These are phyloP conservation scores for Aschersonia sp. DNA, from an alignment of 2,329 filamentous ascomycete species.

Conservation along the genomic window DNA sequence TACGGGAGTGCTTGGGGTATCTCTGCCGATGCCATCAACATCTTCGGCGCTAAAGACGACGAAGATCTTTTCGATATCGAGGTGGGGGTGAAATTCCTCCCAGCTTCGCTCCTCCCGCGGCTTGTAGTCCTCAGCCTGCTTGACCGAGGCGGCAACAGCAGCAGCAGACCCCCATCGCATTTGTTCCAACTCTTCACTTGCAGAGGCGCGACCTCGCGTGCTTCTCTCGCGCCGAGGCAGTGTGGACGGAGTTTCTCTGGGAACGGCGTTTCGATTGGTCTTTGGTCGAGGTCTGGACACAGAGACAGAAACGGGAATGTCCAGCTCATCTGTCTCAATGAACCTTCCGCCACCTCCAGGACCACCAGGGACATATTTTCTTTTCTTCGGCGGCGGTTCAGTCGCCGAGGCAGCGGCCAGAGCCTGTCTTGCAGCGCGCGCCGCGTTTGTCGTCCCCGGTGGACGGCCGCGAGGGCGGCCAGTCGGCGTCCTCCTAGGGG, in stretches of 20 bases:
- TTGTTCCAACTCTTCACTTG: constrained; percentile 38
- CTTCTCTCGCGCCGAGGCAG: constrained; percentile 42
- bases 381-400: constrained; percentile 55
- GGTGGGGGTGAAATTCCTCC: constrained; percentile 93
- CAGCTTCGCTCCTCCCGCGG: constrained; percentile 90
- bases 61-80: constrained; percentile 75
- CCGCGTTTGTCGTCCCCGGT: constrained; percentile 26
- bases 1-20: constrained; percentile 22
- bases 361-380: constrained; percentile 73
- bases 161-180: constrained; percentile 79
- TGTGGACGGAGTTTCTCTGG: constrained; percentile 21
- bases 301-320: constrained; percentile 30
- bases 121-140: constrained; percentile 92
- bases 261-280: constrained; percentile 30
- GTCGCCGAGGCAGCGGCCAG: constrained; percentile 20
- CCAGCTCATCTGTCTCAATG: constrained; percentile 54
- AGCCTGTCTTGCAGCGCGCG: constrained; percentile 22
- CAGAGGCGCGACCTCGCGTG: constrained; percentile 36
- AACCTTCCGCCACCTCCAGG: constrained; percentile 77
- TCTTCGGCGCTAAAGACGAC: constrained; percentile 70
- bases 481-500: constrained; percentile 25
- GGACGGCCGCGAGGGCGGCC: constrained; percentile 33
- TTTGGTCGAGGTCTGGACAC: constrained; percentile 24
- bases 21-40: constrained; percentile 55
- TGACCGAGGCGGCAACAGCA: constrained; percentile 72